These are phyloP conservation scores for Apophysomyces ossiformis DNA, from an alignment of 371 early-diverging fungal species.

Conservation along the genomic window DNA sequence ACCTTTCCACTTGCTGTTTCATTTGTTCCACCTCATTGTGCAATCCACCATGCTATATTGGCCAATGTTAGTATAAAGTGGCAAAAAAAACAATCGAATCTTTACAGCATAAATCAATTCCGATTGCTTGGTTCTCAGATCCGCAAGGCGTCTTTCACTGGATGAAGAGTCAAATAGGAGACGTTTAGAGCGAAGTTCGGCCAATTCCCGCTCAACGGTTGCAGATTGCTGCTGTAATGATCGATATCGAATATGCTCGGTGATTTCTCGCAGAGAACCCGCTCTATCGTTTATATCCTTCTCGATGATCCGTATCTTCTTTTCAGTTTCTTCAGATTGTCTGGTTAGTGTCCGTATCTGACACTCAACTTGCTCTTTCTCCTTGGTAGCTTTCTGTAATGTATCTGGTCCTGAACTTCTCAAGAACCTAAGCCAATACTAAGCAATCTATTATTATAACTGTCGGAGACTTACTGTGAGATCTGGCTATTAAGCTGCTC, in stretches of 20 bases:
- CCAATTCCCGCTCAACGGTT: slow-evolving; percentile 39
- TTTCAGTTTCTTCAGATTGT: slow-evolving; percentile 7
- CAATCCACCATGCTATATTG: slow-evolving; percentile 65
- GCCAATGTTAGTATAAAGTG: not conserved
- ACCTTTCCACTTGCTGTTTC: slow-evolving; percentile 65
- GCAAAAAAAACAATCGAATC: not conserved
- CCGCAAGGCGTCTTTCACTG: slow-evolving; percentile 39
- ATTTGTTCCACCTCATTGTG: slow-evolving; percentile 90
- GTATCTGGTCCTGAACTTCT: slow-evolving; percentile 13
- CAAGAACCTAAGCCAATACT: slow-evolving; percentile 16
- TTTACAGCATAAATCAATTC: slow-evolving; percentile 59
- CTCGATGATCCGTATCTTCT: slow-evolving; percentile 45
- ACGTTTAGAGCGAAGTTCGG: slow-evolving; percentile 33
- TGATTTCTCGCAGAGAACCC: slow-evolving; percentile 62
- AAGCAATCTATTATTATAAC: not conserved
- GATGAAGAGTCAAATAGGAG: slow-evolving; percentile 24
- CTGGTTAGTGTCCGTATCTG: slow-evolving; percentile 11
- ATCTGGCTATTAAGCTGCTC: slow-evolving; percentile 45
- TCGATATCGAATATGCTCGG: slow-evolving; percentile 71
- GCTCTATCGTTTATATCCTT: slow-evolving; percentile 52
- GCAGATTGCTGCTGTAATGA: slow-evolving; percentile 40
- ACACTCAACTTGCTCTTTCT: slow-evolving; percentile 32
- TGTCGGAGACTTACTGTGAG: slow-evolving; percentile 28
- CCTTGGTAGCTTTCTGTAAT: slow-evolving; percentile 19
- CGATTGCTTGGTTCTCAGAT: slow-evolving; percentile 50